A percentile compares a stretch with the other conserved stretches of the same genome.
These are phyloP conservation scores for Populus hybrid DNA, from an alignment of 441 rosid genomes.

Conservation along the genomic window DNA sequence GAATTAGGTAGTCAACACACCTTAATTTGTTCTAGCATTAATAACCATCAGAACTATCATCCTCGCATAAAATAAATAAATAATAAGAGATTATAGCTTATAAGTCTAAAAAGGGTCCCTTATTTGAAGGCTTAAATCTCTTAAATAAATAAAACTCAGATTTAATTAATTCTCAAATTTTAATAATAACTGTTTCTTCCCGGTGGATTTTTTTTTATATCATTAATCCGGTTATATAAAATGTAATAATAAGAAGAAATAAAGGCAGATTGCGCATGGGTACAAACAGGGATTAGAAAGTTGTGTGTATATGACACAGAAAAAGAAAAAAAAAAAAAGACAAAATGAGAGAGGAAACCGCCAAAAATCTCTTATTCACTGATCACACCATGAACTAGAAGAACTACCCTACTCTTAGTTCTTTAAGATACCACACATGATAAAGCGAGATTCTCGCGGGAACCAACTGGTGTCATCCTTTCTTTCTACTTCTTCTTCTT, in stretches of 20 bases:
- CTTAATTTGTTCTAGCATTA: no score
- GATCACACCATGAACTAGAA: not conserved
- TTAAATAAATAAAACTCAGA: no score
- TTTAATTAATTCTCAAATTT: no score
- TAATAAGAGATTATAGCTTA: no score
- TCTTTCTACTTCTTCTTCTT: not conserved
- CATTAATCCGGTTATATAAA: not conserved
- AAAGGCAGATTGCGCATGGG: no score
- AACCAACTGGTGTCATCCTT: conserved; percentile 23
- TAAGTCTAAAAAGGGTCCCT: not conserved
- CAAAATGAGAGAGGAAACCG: not conserved
- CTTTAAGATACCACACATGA: conserved; percentile 39
- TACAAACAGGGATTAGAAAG: not conserved
- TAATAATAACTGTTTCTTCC: not conserved
- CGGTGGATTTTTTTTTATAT: not conserved
- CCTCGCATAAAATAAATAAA: not conserved
- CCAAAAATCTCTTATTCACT: not conserved
- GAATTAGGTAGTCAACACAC: no score
- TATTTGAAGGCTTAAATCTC: no score
- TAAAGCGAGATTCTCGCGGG: conserved; percentile 86
- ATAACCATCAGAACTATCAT: not conserved
- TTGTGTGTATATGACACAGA: not conserved
- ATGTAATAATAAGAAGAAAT: no score
- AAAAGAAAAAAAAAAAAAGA: no score
- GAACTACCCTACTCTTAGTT: not conserved